Evolutionary conservation across 2,329 filamentous ascomycete genomes (phyloP), one percentile per base, ranked within the genome.

Genomic region (Mycogone perniciosa): DNA sequence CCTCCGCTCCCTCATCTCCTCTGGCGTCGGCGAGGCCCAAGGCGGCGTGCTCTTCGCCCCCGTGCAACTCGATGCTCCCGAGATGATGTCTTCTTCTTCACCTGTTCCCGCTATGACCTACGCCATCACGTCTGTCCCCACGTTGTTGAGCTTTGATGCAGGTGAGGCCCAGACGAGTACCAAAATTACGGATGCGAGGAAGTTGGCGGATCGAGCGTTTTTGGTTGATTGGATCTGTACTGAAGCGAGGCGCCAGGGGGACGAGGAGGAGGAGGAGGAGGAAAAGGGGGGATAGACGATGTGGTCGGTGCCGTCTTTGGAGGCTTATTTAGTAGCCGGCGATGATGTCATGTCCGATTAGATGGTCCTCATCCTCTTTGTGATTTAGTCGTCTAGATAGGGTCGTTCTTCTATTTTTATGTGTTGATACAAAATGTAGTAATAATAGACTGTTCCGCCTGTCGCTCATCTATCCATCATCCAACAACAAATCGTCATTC

Each of bases 121-220:
- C 62, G 78, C 80, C 76, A 79, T 84, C 58, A 79, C 71, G 29
- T 72, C 72, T 11, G 70, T 82, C 54, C 80, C 80, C 27, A 82
- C 78, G 7, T 63, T 84, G 51, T 66, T 84, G 44, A 75, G 73
- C 60, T 82, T 83, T 58, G 77, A 80, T 52, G 73, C 71, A 13
- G 75, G 76, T 42, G 79, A 81, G 64, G 71, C 76, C 1, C 72
- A 77, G 62, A 64, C 66, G 1, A 60, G 66, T 47, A 77, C 75
- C 40, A 77, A 74, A 63, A 60, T 81, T 27, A 65, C 67, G 3
- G 77, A 82, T 58, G 75, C 67, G 11, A 69, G 68, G 51, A 67
- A 69, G 56, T 65, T 84, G 54, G 67, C 69, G 2, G 75, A 81
- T 57, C 65, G 70, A 27, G 62, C 66, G 50, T 80, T 77, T 52